Conservation (phyloP, 306 rosid species). For the Begonia masoniana region DNA sequence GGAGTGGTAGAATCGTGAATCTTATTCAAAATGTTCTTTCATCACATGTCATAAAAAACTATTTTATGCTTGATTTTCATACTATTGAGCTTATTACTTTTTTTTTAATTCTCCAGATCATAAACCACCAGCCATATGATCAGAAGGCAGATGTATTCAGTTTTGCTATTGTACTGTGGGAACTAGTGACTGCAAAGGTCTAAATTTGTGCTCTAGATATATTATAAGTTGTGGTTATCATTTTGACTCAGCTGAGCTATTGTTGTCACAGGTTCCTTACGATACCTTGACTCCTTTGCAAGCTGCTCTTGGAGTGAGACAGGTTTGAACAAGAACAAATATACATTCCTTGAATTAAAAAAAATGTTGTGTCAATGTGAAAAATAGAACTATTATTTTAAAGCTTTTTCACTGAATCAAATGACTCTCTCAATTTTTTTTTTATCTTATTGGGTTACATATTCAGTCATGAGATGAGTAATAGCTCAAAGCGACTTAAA, state of each 20-base stretch:
- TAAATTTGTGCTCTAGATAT: neutral
- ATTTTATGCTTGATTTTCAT: neutral
- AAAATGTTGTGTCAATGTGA: no score
- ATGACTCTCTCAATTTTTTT: no score
- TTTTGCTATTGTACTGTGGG: conserved; percentile 95
- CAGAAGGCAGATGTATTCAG: conserved; percentile 98
- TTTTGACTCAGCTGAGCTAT: conserved; percentile 2
- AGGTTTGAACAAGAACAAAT: conserved; percentile 34
- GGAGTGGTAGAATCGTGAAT: no score
- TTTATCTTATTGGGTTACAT: no score
- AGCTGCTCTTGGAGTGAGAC: conserved; percentile 99
- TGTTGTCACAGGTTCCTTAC: conserved; percentile 69
- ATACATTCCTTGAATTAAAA: no score
- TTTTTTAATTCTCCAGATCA: conserved; percentile 37
- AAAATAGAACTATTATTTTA: no score
- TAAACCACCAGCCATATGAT: conserved; percentile 94
- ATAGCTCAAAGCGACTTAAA: no score
- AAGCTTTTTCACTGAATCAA: no score
- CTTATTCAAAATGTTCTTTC: no score
- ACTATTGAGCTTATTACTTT: no score
- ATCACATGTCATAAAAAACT: neutral
- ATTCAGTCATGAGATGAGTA: no score
- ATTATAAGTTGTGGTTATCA: neutral
- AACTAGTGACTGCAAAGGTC: conserved; percentile 92
- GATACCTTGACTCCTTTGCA: conserved; percentile 97